Percentiles rank a stretch among this genome's conserved stretches.
Evolutionary conservation across 2,329 filamentous ascomycete species (phyloP).

Genomic region (Trichoderma atrobrunneum): DNA sequence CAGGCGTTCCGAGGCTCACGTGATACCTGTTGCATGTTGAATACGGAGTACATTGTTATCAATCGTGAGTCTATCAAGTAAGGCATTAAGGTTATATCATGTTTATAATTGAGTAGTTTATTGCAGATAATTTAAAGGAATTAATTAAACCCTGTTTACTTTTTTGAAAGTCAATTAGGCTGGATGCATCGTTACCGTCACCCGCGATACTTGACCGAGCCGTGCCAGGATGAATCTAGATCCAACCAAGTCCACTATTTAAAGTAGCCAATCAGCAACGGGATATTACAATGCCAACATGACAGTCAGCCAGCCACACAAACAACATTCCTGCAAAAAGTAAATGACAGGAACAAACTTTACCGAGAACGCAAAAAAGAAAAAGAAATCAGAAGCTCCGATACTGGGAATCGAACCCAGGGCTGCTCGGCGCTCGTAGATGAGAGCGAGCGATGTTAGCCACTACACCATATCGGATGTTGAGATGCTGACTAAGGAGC

Average conservation of each 20-base stretch:
- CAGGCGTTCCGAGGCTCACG: constrained; percentile 14
- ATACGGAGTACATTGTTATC: not conserved
- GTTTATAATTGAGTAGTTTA: not conserved
- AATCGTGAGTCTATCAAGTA: not conserved
- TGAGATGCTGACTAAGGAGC: not conserved
- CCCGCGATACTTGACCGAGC: not conserved
- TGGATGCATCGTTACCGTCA: not conserved
- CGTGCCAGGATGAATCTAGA: not conserved
- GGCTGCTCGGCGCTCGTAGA: constrained; percentile 18
- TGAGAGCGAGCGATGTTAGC: constrained; percentile 36
- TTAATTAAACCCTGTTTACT: not conserved
- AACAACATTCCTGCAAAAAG: not conserved
- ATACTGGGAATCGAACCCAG: constrained; percentile 23
- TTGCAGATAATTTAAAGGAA: not conserved
- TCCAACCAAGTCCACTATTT: not conserved
- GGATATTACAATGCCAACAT: not conserved
- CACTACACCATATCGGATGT: constrained; percentile 37
- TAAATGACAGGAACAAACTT: not conserved
- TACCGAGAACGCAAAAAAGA: not conserved
- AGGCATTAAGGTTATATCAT: not conserved
- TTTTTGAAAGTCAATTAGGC: not conserved
- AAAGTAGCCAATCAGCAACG: not conserved
- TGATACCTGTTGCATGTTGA: not conserved
- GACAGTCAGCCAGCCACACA: not conserved
- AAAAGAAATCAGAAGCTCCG: constrained; percentile 4